Conservation (phyloP, 2,329 filamentous ascomycete species). For the Sporothrix pseudoabietina region DNA sequence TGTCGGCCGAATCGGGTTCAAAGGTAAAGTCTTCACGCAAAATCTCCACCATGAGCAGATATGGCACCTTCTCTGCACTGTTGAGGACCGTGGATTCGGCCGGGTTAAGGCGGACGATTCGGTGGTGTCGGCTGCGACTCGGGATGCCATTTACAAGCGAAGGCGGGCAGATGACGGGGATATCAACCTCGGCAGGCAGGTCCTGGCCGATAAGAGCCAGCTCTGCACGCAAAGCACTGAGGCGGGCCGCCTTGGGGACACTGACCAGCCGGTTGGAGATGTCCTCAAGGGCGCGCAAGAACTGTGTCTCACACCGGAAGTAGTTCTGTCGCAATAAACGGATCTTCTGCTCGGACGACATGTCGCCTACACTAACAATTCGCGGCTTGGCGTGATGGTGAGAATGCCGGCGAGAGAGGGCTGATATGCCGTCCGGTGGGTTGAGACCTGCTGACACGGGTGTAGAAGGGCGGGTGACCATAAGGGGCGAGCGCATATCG, state of each 20-base stretch:
- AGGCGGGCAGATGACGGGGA: constrained; percentile 78
- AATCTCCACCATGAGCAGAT: constrained; percentile 82
- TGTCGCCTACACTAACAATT: constrained; percentile 59
- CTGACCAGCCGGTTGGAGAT: constrained; percentile 83
- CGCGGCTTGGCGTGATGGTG: constrained; percentile 65
- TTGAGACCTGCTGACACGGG: constrained; percentile 60
- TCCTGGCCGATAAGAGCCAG: constrained; percentile 79
- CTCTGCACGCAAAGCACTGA: constrained; percentile 80
- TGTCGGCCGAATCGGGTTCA: constrained; percentile 72
- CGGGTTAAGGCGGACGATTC: constrained; percentile 80
- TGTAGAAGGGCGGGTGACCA: constrained; percentile 57
- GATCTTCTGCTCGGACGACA: constrained; percentile 68
- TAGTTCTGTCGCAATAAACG: constrained; percentile 77
- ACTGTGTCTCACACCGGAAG: constrained; percentile 78
- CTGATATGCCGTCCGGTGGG: constrained; percentile 45
- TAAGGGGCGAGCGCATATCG: constrained; percentile 57
- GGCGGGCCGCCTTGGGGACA: constrained; percentile 77
- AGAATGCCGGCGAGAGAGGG: constrained; percentile 51
- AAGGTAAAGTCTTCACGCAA: constrained; percentile 81
- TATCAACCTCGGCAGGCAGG: constrained; percentile 79
- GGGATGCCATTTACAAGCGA: constrained; percentile 72
- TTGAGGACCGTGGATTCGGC: constrained; percentile 83
- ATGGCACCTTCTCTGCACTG: constrained; percentile 83
- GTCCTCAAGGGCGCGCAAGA: constrained; percentile 76
- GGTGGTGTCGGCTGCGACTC: constrained; percentile 74